A percentile compares a stretch with the other conserved stretches of the same genome.
phyloP scores from a whole-genome alignment of 345 rosid species.

The Theobroma cacao region DNA sequence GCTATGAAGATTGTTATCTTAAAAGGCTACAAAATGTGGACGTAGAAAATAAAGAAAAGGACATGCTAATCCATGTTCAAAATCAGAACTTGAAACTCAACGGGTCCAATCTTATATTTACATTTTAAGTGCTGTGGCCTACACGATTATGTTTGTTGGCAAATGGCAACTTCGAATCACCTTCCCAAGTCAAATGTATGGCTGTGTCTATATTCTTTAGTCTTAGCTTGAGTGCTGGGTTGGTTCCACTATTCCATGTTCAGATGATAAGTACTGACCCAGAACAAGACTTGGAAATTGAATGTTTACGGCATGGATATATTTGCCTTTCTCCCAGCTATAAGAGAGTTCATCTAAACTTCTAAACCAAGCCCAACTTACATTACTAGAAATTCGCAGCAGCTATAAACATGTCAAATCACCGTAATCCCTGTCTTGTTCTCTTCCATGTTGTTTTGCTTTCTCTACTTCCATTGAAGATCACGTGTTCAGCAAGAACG shows the following conservation, averaged over 20 bases:
- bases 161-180: not conserved
- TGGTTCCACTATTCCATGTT: not conserved
- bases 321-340: too few species aligned
- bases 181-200: not conserved
- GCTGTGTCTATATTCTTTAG: not conserved
- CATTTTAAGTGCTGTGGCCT: not conserved
- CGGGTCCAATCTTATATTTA: too few species aligned
- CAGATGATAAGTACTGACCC: not conserved
- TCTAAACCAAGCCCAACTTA: too few species aligned
- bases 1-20: too few species aligned
- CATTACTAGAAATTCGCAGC: too few species aligned
- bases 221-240: not conserved
- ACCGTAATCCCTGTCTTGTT: too few species aligned
- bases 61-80: not conserved
- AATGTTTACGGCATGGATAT: too few species aligned
- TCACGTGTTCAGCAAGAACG: constrained; percentile 30
- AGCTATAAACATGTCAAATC: too few species aligned
- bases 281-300: too few species aligned
- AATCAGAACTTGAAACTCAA: not conserved
- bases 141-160: not conserved
- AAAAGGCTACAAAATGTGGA: too few species aligned
- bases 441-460: constrained; percentile 21
- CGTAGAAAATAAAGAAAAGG: too few species aligned
- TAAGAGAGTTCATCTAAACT: too few species aligned
- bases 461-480: constrained; percentile 24